Percentiles rank a stretch among this genome's conserved stretches.
Evolutionary conservation across 2,329 filamentous ascomycete species (phyloP).

Genomic region (Calonectria henricotiae): DNA sequence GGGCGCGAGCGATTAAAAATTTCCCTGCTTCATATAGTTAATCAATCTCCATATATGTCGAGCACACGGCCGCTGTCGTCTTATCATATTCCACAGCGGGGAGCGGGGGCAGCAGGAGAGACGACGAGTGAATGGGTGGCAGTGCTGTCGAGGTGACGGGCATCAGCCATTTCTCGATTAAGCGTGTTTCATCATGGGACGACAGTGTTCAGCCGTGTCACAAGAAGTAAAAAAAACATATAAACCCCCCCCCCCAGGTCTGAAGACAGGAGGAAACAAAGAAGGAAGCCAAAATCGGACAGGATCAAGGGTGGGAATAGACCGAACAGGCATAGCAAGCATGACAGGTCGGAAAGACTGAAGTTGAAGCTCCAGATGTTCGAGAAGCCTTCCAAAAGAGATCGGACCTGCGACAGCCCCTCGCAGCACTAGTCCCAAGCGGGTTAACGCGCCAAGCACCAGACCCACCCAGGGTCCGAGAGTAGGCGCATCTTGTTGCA

Average conservation of each 20-base stretch:
- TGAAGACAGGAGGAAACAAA: conserved; percentile 9
- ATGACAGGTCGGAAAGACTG: conserved; percentile 6
- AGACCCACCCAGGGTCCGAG: neutral
- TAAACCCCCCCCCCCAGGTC: too few relatives aligned
- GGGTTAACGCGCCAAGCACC: neutral
- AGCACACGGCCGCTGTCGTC: neutral
- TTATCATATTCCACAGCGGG: neutral
- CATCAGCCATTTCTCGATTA: conserved; percentile 19
- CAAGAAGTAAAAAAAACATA: neutral
- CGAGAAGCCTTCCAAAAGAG: conserved; percentile 36
- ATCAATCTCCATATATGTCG: conserved; percentile 15
- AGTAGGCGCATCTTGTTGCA: conserved; percentile 26
- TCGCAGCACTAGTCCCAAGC: neutral
- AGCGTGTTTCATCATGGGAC: conserved; percentile 33
- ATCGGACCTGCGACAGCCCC: conserved; percentile 26
- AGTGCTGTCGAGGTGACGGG: conserved; percentile 21
- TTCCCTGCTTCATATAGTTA: conserved; percentile 22
- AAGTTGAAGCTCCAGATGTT: conserved; percentile 41
- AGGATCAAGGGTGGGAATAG: conserved; percentile 24
- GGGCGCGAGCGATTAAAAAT: conserved; percentile 1
- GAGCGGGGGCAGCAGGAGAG: neutral
- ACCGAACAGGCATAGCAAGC: conserved; percentile 17
- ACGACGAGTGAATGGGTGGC: conserved; percentile 3
- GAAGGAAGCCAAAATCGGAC: conserved; percentile 19
- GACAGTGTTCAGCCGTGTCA: conserved; percentile 23